Percentiles rank a stretch among this genome's conserved stretches.
Evolutionary conservation across 1,139 yeast genomes (phyloP).

Genomic region (Taphrina flavorubra): DNA sequence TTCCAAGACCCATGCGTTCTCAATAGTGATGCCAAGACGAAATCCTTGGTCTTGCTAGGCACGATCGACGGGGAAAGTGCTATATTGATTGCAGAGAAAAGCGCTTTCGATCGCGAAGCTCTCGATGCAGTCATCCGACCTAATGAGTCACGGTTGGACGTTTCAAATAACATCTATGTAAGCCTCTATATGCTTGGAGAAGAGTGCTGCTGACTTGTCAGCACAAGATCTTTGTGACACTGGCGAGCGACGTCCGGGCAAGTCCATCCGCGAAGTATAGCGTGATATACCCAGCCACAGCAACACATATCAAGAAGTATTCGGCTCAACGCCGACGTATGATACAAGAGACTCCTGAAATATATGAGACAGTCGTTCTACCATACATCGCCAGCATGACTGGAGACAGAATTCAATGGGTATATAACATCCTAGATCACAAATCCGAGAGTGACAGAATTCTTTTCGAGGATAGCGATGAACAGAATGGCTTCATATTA

Average conservation of each 20-base stretch:
- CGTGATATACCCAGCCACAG: conserved; percentile 87
- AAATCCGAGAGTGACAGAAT: conserved; percentile 87
- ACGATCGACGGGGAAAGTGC: conserved; percentile 65
- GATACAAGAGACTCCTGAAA: conserved; percentile 79
- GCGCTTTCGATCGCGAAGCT: conserved; percentile 58
- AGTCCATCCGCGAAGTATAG: conserved; percentile 74
- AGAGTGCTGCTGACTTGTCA: neutral
- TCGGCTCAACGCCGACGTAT: conserved; percentile 63
- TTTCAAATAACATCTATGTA: conserved; percentile 31
- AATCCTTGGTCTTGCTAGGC: conserved; percentile 70
- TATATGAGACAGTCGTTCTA: conserved; percentile 64
- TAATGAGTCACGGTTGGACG: neutral
- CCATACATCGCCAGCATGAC: conserved; percentile 81
- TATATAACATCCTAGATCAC: conserved; percentile 75
- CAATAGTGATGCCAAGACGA: conserved; percentile 49
- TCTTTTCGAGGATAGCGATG: conserved; percentile 65
- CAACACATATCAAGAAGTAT: conserved; percentile 76
- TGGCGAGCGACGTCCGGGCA: neutral
- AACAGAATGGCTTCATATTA: conserved; percentile 58
- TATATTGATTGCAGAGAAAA: conserved; percentile 74
- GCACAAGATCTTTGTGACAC: conserved; percentile 28
- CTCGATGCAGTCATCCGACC: conserved; percentile 5
- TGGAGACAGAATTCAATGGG: conserved; percentile 87
- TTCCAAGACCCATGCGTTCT: conserved; percentile 11
- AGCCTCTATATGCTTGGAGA: neutral